Evolutionary conservation across 176 grass and related monocot species (phyloP).

Genomic region (Zoysia japonica): DNA sequence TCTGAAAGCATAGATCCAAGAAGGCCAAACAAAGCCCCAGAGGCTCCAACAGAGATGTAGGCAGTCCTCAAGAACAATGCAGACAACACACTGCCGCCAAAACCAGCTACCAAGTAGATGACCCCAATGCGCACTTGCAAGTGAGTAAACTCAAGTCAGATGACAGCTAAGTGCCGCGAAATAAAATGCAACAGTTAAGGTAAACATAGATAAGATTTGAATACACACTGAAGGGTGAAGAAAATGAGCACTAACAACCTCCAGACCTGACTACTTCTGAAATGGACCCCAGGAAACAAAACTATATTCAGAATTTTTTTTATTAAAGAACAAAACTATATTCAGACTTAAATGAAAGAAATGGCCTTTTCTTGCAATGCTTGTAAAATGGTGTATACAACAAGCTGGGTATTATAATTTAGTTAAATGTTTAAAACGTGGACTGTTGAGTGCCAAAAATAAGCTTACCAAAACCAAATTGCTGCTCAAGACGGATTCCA

Average conservation of each 20-base stretch:
- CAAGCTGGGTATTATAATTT: constrained; percentile 1
- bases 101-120: constrained; percentile 82
- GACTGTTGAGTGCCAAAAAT: not conserved
- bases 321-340: not conserved
- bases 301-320: not conserved
- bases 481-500: constrained; percentile 89
- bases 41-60: constrained; percentile 78
- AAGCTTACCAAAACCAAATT: constrained; percentile 90
- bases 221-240: not conserved
- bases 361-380: constrained; percentile 1
- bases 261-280: not conserved
- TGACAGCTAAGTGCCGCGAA: not conserved
- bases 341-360: not conserved
- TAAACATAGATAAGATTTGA: constrained; percentile 1
- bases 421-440: not conserved
- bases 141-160: constrained; percentile 24
- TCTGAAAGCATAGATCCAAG: constrained; percentile 97
- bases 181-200: not conserved
- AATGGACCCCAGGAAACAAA: constrained; percentile 1
- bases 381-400: not conserved
- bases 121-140: constrained; percentile 70
- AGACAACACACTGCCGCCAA: constrained; percentile 77
- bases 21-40: constrained; percentile 93
- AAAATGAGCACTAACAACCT: not conserved
- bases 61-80: constrained; percentile 61